Base-by-base conservation (phyloP, 1,284 basidiomycete species). In the Fomes fomentarius region DNA sequence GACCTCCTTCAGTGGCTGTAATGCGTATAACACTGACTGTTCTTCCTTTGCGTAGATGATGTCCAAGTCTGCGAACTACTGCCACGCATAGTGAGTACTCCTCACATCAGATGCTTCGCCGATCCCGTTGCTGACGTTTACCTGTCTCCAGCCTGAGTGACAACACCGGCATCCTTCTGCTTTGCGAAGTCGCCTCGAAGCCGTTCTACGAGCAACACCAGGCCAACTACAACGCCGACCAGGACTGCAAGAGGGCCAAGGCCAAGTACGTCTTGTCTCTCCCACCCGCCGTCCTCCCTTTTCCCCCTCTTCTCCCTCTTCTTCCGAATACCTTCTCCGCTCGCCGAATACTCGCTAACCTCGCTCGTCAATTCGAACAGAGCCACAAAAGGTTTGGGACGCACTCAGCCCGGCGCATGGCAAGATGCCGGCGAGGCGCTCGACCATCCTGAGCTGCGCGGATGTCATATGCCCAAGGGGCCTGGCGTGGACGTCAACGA, bases 21-120 rank as follows among this genome's bases (percentile, higher is more conserved):
- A n/a, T n/a, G n/a, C n/a, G n/a, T n/a, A n/a, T n/a, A n/a, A n/a
- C n/a, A n/a, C 44, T 53, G 11, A 59, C 38, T 42, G 9, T 38
- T 30, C 33, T 52, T 37, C 14, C 54, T 43, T 26, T n/a, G 44
- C 38, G 2, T 48, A 84, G 81, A 84, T 85, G 80, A 81, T 84
- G 76, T 83, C 81, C 30, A 86, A 86, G 80, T 84, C 82, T 24
- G 83, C 82, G 22, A 77, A 78, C 56, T 87, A 85, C 68, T 85
- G 83, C 64, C 75, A 81, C 60, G 63, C 80, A 7, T 51, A 76
- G 82, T 82, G 54, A 61, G 77, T 24, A 24, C 22, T 19, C n/a
- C 24, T n/a, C 34, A n/a, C n/a, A n/a, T 26, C 34, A 7, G 17
- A 22, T 47, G 3, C 10, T 7, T 21, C 10, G 12, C 10, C 4